phyloP scores from a whole-genome alignment of 2,329 filamentous ascomycete genomes.

The Aspergillus niger region DNA sequence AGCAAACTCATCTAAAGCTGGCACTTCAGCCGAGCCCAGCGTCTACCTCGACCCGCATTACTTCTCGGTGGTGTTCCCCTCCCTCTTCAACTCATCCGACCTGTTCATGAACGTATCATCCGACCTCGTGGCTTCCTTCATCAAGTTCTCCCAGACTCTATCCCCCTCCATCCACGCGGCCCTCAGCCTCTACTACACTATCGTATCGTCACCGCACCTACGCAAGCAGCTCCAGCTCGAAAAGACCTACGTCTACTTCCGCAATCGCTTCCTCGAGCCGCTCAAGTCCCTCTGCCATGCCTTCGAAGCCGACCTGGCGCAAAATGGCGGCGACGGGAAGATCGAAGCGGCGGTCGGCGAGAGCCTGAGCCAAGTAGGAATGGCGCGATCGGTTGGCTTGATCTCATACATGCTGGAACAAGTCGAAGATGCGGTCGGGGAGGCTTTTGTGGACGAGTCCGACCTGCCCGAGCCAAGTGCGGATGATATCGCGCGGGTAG shows the following conservation, averaged over 20 bases:
- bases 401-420: conserved; percentile 36
- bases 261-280: conserved; percentile 33
- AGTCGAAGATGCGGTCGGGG: conserved; percentile 36
- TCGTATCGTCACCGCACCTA: conserved; percentile 53
- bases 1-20: conserved; percentile 23
- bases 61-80: conserved; percentile 49
- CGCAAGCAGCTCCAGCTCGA: conserved; percentile 51
- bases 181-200: conserved; percentile 61
- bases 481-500: conserved; percentile 32
- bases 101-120: conserved; percentile 43
- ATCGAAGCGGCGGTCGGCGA: conserved; percentile 39
- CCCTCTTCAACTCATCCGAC: conserved; percentile 53
- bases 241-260: conserved; percentile 37
- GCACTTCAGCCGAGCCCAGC: conserved; percentile 17
- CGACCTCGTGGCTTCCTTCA: conserved; percentile 45
- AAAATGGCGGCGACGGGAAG: conserved; percentile 40
- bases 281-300: conserved; percentile 35
- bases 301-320: conserved; percentile 34
- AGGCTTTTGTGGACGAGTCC: conserved; percentile 33
- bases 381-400: conserved; percentile 38
- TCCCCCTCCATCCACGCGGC: conserved; percentile 55
- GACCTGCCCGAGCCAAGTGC: conserved; percentile 32
- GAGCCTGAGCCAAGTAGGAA: conserved; percentile 37
- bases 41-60: conserved; percentile 41
- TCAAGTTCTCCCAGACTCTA: conserved; percentile 52